Evolutionary conservation across 2,329 filamentous ascomycete genomes (phyloP).

Genomic region (Cladosporium sp.): DNA sequence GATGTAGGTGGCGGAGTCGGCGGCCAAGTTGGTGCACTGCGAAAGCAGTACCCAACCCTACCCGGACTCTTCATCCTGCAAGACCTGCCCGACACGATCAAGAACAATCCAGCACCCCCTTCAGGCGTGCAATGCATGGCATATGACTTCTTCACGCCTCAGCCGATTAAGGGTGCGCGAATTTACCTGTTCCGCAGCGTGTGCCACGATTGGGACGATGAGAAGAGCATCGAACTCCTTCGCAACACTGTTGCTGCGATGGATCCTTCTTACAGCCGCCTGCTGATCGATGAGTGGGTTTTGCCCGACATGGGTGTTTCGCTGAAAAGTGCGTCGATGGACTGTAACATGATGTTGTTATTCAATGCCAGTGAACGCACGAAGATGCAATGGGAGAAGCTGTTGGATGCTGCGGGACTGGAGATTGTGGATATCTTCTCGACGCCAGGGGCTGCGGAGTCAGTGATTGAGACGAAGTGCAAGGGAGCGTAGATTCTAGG

Average conservation of each 20-base stretch:
- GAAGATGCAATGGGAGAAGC: slow-evolving; percentile 17
- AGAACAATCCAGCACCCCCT: neutral
- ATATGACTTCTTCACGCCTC: slow-evolving; percentile 25
- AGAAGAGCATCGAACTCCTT: slow-evolving; percentile 20
- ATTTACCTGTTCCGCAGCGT: slow-evolving; percentile 26
- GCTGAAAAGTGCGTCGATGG: slow-evolving; percentile 22
- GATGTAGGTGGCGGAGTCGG: slow-evolving; percentile 24
- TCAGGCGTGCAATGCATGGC: slow-evolving; percentile 19
- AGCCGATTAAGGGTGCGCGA: slow-evolving; percentile 25
- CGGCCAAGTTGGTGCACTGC: slow-evolving; percentile 14
- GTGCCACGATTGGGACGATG: slow-evolving; percentile 26
- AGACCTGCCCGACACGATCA: slow-evolving; percentile 22
- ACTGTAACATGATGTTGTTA: slow-evolving; percentile 21
- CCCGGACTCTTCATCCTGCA: slow-evolving; percentile 23
- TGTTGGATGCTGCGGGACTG: slow-evolving; percentile 18
- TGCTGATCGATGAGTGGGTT: slow-evolving; percentile 28
- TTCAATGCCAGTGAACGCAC: slow-evolving; percentile 20
- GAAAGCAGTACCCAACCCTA: slow-evolving; percentile 17
- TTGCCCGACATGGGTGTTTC: slow-evolving; percentile 20
- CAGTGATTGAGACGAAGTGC: slow-evolving; percentile 27
- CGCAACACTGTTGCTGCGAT: slow-evolving; percentile 22
- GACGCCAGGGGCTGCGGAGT: slow-evolving; percentile 9
- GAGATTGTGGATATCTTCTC: slow-evolving; percentile 18
- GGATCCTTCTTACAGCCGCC: slow-evolving; percentile 23
- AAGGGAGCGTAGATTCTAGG: neutral